A percentile compares a stretch with the other conserved stretches of the same genome.
Conservation (phyloP, 2,329 filamentous ascomycete genomes). For the Fusarium armeniacum region DNA sequence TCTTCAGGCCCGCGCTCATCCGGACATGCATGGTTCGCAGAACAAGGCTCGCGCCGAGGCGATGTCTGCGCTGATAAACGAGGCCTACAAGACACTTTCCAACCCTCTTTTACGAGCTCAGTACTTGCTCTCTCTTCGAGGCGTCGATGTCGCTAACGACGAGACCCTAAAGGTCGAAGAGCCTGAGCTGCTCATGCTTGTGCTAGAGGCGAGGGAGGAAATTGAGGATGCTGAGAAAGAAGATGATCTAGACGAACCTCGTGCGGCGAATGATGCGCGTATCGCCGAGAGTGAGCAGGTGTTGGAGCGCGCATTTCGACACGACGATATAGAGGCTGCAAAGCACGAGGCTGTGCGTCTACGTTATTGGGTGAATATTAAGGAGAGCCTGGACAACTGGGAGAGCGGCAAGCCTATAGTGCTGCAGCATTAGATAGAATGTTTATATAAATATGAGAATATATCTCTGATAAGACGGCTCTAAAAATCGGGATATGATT, state of each 20-base stretch:
- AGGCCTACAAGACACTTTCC: conserved; percentile 87
- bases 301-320: conserved; percentile 75
- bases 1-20: conserved; percentile 83
- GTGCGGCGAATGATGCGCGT: conserved; percentile 75
- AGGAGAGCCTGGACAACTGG: conserved; percentile 85
- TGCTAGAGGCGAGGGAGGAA: conserved; percentile 82
- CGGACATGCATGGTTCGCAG: conserved; percentile 73
- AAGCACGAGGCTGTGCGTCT: conserved; percentile 80
- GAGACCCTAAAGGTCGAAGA: conserved; percentile 79
- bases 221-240: conserved; percentile 80
- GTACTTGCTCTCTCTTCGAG: conserved; percentile 82
- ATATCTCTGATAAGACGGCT: not conserved
- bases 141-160: conserved; percentile 83
- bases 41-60: conserved; percentile 77
- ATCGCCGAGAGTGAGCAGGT: conserved; percentile 73
- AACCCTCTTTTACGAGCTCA: conserved; percentile 87
- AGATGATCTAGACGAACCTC: conserved; percentile 71
- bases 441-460: not conserved
- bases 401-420: conserved; percentile 78
- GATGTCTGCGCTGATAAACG: conserved; percentile 86
- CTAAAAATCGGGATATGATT: not conserved
- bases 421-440: conserved; percentile 61
- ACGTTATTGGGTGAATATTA: conserved; percentile 92
- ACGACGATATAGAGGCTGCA: conserved; percentile 75
- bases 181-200: conserved; percentile 79